Conservation (phyloP, 495 filamentous ascomycete species). For the Penicillium mononematosum region DNA sequence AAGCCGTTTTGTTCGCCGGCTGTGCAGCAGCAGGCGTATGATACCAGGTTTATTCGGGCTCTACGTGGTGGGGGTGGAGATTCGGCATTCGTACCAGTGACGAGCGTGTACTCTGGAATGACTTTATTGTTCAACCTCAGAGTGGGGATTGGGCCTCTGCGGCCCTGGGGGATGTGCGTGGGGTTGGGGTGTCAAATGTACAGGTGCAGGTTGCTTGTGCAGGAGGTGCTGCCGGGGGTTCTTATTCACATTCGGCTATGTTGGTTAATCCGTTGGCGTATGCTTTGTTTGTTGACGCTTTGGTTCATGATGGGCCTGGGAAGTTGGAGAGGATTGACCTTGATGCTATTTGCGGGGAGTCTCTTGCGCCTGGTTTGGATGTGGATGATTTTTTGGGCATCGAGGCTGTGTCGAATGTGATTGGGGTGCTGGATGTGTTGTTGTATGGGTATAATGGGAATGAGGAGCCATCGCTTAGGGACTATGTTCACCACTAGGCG, state of each 20-base stretch:
- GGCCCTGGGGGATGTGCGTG: constrained; percentile 31
- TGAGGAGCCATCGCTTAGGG: constrained; percentile 10
- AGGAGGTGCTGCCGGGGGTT: constrained; percentile 30
- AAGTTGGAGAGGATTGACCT: constrained; percentile 26
- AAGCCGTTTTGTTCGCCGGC: constrained; percentile 28
- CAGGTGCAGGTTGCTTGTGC: constrained; percentile 41
- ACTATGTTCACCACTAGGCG: constrained; percentile 1
- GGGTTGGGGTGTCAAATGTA: constrained; percentile 44
- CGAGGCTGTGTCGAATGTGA: constrained; percentile 20
- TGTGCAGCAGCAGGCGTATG: constrained; percentile 43
- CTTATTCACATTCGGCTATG: constrained; percentile 39
- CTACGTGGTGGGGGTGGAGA: constrained; percentile 40
- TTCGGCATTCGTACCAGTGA: constrained; percentile 47
- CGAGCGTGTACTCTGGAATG: constrained; percentile 41
- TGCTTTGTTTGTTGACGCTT: constrained; percentile 43
- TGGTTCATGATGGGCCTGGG: constrained; percentile 41
- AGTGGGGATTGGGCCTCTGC: constrained; percentile 39
- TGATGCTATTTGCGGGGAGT: constrained; percentile 26
- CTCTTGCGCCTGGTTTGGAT: constrained; percentile 33
- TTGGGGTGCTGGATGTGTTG: constrained; percentile 11
- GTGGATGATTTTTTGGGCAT: constrained; percentile 36
- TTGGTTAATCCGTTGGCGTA: constrained; percentile 41
- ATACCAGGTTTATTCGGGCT: constrained; percentile 34
- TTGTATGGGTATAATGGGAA: constrained; percentile 3
- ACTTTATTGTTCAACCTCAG: constrained; percentile 49